Conservation (phyloP, 2,329 filamentous ascomycete species). For the Trichoderma sp. region DNA sequence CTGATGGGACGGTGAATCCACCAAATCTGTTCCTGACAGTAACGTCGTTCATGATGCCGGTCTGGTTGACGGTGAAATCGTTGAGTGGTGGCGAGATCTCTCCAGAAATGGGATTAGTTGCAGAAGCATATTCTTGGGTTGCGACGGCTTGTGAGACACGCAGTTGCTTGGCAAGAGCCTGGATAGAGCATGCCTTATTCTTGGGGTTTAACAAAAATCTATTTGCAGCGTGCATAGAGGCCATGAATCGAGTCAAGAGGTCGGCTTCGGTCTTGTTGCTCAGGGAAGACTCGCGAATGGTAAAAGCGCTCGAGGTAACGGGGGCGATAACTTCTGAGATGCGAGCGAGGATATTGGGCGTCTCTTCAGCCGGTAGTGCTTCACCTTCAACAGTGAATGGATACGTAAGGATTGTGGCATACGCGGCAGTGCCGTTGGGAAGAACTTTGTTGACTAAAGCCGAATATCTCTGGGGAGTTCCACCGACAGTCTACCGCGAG, state of each 20-base stretch:
- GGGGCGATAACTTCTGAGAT: slow-evolving; percentile 8
- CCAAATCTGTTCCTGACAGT: not conserved
- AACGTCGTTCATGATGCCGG: slow-evolving; percentile 11
- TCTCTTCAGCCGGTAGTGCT: not conserved
- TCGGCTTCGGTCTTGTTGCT: not conserved
- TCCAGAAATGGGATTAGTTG: not conserved
- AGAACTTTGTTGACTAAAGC: slow-evolving; percentile 1
- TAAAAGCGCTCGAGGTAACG: slow-evolving; percentile 16
- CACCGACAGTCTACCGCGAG: slow-evolving; percentile 1
- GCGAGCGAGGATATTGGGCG: slow-evolving; percentile 11
- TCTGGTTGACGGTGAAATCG: slow-evolving; percentile 7
- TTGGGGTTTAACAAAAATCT: slow-evolving; percentile 10
- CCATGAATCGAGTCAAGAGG: slow-evolving; percentile 6
- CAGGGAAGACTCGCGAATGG: slow-evolving; percentile 11
- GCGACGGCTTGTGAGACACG: not conserved
- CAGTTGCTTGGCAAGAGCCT: not conserved
- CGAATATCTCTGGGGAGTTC: slow-evolving; percentile 2
- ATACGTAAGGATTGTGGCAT: slow-evolving; percentile 18
- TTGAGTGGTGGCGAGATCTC: slow-evolving; percentile 8
- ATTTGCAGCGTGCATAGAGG: slow-evolving; percentile 18
- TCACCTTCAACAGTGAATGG: slow-evolving; percentile 13
- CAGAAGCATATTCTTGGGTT: slow-evolving; percentile 3
- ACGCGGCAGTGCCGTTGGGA: slow-evolving; percentile 8
- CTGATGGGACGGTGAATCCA: not conserved
- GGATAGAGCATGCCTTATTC: slow-evolving; percentile 2